A percentile compares a stretch with the other conserved stretches of the same genome.
Evolutionary conservation across 2,329 filamentous ascomycete species (phyloP).

Genomic region (Boeremia exigua): DNA sequence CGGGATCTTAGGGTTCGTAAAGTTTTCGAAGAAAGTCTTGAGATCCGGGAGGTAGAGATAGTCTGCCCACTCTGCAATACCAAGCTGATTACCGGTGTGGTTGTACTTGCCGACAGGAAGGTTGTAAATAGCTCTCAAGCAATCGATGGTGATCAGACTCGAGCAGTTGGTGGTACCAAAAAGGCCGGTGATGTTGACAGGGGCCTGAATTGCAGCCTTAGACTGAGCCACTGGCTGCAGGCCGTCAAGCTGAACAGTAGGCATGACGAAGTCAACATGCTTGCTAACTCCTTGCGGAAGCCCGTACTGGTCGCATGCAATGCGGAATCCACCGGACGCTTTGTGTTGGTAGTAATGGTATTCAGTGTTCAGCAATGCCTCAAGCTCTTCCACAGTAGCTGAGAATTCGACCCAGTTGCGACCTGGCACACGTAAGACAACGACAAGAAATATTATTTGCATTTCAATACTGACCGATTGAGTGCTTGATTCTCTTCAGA

Average conservation of each 20-base stretch:
- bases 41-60: constrained; percentile 54
- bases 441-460: background rate
- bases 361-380: constrained; percentile 21
- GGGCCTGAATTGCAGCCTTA: constrained; percentile 6
- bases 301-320: constrained; percentile 28
- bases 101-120: constrained; percentile 26
- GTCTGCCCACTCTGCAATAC: constrained; percentile 54
- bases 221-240: constrained; percentile 18
- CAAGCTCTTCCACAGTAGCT: constrained; percentile 13
- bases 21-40: constrained; percentile 51
- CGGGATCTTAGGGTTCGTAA: constrained; percentile 29
- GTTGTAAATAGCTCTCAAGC: constrained; percentile 27
- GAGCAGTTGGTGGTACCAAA: constrained; percentile 13
- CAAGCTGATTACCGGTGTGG: constrained; percentile 24
- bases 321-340: constrained; percentile 16
- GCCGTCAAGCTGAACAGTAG: constrained; percentile 23
- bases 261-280: constrained; percentile 28
- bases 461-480: constrained; percentile 8
- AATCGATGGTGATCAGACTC: constrained; percentile 23
- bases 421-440: background rate
- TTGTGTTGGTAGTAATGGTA: constrained; percentile 26
- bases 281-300: constrained; percentile 19
- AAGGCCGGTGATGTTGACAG: constrained; percentile 13
- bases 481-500: constrained; percentile 18
- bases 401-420: constrained; percentile 23